These are phyloP conservation scores for Moesziomyces sp. DNA, from an alignment of 1,284 basidiomycete species.

Conservation along the genomic window DNA sequence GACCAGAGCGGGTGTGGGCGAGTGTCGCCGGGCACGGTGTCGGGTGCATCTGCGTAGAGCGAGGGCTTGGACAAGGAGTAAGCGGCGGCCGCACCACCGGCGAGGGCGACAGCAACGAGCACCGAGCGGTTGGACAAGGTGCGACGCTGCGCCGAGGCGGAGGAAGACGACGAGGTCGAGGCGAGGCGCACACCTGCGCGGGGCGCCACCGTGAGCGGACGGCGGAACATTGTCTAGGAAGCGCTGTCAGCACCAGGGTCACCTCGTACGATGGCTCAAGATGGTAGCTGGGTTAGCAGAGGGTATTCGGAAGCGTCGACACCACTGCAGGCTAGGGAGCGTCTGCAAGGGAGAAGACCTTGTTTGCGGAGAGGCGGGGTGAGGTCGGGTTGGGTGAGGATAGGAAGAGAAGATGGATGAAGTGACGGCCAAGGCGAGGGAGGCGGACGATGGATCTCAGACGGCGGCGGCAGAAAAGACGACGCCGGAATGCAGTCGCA, in stretches of 20 bases:
- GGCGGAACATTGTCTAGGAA: constrained; percentile 35
- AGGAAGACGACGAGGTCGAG: constrained; percentile 36
- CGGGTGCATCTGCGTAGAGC: constrained; percentile 45
- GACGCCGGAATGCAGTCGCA: no score
- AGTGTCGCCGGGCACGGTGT: constrained; percentile 52
- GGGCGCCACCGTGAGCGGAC: constrained; percentile 25
- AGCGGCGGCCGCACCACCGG: constrained; percentile 40
- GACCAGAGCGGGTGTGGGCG: constrained; percentile 64
- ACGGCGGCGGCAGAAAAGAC: no score
- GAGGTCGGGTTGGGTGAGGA: no score
- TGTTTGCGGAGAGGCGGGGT: no score
- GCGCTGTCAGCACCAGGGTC: not conserved
- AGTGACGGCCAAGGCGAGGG: no score
- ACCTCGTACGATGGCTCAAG: not conserved
- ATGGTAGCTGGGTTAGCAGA: no score
- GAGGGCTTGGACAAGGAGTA: constrained; percentile 25
- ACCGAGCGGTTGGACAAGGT: constrained; percentile 21
- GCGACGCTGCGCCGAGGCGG: constrained; percentile 21
- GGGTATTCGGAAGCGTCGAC: not conserved
- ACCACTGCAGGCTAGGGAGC: not conserved
- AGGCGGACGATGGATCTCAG: no score
- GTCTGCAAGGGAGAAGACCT: no score
- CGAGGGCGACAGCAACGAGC: constrained; percentile 26
- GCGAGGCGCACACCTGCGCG: constrained; percentile 42
- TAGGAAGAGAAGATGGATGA: no score